Evolutionary conservation across 148 eudicot genomes (phyloP).

Genomic region (Simmondsia chinensis): DNA sequence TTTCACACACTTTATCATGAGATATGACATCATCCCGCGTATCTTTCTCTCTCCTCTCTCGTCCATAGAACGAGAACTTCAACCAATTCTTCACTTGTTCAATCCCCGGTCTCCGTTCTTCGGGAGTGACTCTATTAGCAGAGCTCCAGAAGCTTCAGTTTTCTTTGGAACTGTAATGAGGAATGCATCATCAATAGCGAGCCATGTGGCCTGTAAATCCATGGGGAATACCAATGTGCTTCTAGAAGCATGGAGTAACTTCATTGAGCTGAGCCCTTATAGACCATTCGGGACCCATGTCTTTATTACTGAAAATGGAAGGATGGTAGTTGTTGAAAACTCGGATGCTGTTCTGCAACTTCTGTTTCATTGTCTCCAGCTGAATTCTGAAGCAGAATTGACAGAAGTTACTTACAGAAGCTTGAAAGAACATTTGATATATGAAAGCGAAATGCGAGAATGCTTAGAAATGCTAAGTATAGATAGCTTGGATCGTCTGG

Average conservation of each 20-base stretch:
- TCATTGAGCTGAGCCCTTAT: slow-evolving; percentile 69
- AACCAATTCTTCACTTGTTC: slow-evolving; percentile 28
- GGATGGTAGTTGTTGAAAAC: slow-evolving; percentile 42
- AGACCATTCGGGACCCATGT: slow-evolving; percentile 74
- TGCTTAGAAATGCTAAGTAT: slow-evolving; percentile 40
- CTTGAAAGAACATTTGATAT: slow-evolving; percentile 43
- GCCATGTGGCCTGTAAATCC: slow-evolving; percentile 58
- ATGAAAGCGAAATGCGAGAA: slow-evolving; percentile 38
- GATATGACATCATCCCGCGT: slow-evolving; percentile 69
- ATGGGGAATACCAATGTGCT: slow-evolving; percentile 62
- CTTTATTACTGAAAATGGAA: slow-evolving; percentile 54
- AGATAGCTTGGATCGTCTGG: slow-evolving; percentile 35
- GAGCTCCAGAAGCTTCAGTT: slow-evolving; percentile 10
- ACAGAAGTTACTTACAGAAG: slow-evolving; percentile 31
- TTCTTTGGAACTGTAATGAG: slow-evolving; percentile 44
- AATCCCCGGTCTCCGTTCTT: slow-evolving; percentile 33
- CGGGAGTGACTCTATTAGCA: slow-evolving; percentile 10
- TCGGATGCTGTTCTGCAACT: slow-evolving; percentile 69
- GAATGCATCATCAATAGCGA: slow-evolving; percentile 40
- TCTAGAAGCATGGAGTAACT: slow-evolving; percentile 41
- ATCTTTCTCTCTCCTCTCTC: slow-evolving; percentile 56
- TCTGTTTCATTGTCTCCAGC: slow-evolving; percentile 57
- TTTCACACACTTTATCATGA: slow-evolving; percentile 60
- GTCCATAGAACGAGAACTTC: slow-evolving; percentile 27
- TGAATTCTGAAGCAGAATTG: slow-evolving; percentile 33